These are phyloP conservation scores for Boletus insuetus DNA, from an alignment of 768 basidiomycete genomes.

Conservation along the genomic window DNA sequence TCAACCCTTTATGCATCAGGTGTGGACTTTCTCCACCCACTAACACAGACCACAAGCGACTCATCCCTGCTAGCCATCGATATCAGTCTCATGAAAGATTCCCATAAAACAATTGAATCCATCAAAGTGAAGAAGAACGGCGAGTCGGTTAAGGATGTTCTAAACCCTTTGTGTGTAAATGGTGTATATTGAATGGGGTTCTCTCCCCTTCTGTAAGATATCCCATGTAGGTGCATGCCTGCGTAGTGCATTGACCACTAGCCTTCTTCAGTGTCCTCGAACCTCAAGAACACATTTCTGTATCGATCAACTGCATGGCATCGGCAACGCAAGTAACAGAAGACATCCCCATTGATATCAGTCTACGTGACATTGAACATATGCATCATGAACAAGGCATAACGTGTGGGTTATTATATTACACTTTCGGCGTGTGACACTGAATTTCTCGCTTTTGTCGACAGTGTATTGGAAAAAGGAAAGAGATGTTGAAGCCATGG, in stretches of 20 bases:
- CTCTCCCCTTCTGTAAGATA: no score
- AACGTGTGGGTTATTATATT: slow-evolving; percentile 5
- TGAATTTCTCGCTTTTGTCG: not conserved
- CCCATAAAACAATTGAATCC: slow-evolving; percentile 3
- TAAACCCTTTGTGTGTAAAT: not conserved
- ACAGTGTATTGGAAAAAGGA: slow-evolving; percentile 8
- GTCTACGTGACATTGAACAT: no score
- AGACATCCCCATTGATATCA: no score
- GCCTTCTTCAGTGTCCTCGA: no score
- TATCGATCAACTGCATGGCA: no score
- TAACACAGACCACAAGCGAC: no score
- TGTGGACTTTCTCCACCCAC: not conserved
- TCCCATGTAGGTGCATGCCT: no score
- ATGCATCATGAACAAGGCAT: not conserved
- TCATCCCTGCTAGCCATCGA: not conserved
- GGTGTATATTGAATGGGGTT: not conserved
- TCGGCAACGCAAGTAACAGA: no score
- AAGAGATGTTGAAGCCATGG: slow-evolving; percentile 7
- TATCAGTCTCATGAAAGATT: slow-evolving; percentile 4
- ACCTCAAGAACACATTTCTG: no score
- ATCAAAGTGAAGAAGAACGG: slow-evolving; percentile 2
- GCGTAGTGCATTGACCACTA: no score
- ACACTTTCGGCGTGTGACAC: no score
- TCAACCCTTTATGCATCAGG: slow-evolving; percentile 1
- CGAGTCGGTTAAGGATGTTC: not conserved